Conservation (phyloP, 208 protist species). For the Leptomonas seymouri region DNA sequence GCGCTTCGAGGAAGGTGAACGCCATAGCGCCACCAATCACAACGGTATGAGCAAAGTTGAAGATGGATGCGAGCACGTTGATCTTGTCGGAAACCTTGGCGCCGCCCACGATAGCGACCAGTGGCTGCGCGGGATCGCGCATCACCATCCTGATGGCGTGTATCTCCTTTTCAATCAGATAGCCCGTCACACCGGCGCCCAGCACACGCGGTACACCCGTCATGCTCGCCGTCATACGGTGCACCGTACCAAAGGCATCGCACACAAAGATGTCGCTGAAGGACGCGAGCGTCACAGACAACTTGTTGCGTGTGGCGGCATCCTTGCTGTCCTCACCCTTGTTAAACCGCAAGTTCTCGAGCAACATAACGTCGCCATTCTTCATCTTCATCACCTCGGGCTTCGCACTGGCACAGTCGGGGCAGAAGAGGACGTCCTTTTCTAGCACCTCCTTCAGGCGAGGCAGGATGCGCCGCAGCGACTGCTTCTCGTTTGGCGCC, state of each 20-base stretch:
- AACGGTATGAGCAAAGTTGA: constrained; percentile 98
- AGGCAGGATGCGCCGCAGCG: constrained; percentile 92
- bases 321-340: constrained; percentile 97
- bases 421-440: constrained; percentile 59
- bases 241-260: constrained; percentile 99
- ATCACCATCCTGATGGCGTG: constrained; percentile 97
- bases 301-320: constrained; percentile 55
- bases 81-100: constrained; percentile 99
- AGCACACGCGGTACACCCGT: constrained; percentile 89
- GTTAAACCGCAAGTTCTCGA: constrained; percentile 99
- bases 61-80: constrained; percentile 98
- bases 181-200: constrained; percentile 96
- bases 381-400: constrained; percentile 71
- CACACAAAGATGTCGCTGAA: constrained; percentile 99
- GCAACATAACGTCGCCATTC: constrained; percentile 95
- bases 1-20: constrained; percentile 97
- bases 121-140: constrained; percentile 80
- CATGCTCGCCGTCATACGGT: constrained; percentile 98
- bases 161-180: constrained; percentile 99
- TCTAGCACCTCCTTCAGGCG: constrained; percentile 91
- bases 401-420: constrained; percentile 56
- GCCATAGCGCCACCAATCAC: constrained; percentile 99
- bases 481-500: constrained; percentile 90
- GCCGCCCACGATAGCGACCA: constrained; percentile 97
- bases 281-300: constrained; percentile 89